Evolutionary conservation across 352 stramenopile genomes (phyloP), one percentile per base, ranked within the genome.

Genomic region (Pythium aphanidermatum): DNA sequence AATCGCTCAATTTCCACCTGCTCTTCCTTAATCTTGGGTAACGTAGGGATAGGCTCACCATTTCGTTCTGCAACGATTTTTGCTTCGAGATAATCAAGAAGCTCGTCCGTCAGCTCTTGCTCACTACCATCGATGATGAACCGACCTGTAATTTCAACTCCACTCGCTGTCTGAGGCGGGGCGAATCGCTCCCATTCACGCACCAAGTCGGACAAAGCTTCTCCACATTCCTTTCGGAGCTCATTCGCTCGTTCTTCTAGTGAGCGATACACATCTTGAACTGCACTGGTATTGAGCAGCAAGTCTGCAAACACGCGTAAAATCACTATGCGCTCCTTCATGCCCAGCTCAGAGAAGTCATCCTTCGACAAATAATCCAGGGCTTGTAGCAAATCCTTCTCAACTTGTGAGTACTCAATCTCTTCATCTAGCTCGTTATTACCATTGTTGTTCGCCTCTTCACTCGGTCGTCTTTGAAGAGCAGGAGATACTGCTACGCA

Each of bases 61-160:
- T 92, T 70, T 2, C 84, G 46, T 38, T 90, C 75, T 19, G 80
- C 80, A 8, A 67, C 50, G 19, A 70, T 66, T 33, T 85, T 84
- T 10, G 74, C 68, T 34, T 87, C 65, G 16, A 92, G 46, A 46
- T 86, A 85, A 4, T 60, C 52, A 12, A 92, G 49, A 5, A 92
- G 39, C 16, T 86, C 72, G 31, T 90, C 77, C 2, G 77, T 86
- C 11, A 92, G 50, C 1, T 86, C 73, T 39, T 70, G 74, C 24
- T 86, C 70, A 8, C 78, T 66, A 0, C 80, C 73, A 55, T 92
- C 73, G 33, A 90, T 74, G 37, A 85, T 77, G 21, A 92, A 88
- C 12, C 65, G 74, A 17, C 71, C 70, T 0, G 75, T 91, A 5
- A 57, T 52, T 14, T 88, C 74, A 33, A 86, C 57, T 38, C 65